Conservation (phyloP, 176 grass and related monocot genomes). For the Pharus latifolius region DNA sequence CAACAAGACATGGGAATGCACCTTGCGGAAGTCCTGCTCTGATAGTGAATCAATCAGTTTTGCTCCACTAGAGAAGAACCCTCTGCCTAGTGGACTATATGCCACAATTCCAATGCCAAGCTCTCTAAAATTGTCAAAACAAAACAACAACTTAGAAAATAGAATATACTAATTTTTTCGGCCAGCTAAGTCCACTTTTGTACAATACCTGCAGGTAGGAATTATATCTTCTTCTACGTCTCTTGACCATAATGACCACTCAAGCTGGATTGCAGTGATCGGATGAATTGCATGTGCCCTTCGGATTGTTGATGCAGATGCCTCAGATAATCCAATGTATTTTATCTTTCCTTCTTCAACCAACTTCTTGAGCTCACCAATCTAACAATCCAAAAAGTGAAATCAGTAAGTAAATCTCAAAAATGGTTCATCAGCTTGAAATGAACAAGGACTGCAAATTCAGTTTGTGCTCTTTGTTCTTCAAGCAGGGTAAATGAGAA, state of each 20-base stretch:
- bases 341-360: slow-evolving; percentile 64
- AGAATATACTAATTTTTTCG: neutral
- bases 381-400: slow-evolving; percentile 6
- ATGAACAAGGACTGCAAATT: neutral
- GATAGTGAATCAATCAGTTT: slow-evolving; percentile 21
- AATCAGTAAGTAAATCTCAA: neutral
- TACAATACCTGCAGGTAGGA: slow-evolving; percentile 45
- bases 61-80: slow-evolving; percentile 33
- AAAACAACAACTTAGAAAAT: neutral
- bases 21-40: slow-evolving; percentile 38
- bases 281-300: slow-evolving; percentile 69
- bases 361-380: slow-evolving; percentile 58
- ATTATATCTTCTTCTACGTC: slow-evolving; percentile 50
- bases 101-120: slow-evolving; percentile 68
- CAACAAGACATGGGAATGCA: neutral
- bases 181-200: neutral
- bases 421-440: too few relatives aligned
- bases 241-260: slow-evolving; percentile 64
- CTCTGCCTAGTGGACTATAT: slow-evolving; percentile 50
- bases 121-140: slow-evolving; percentile 18
- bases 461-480: too few relatives aligned
- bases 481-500: too few relatives aligned
- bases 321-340: slow-evolving; percentile 56
- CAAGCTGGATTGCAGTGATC: slow-evolving; percentile 44
- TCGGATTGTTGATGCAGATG: slow-evolving; percentile 51